phyloP scores from a whole-genome alignment of 2,329 filamentous ascomycete genomes.

The Curvularia sp. region DNA sequence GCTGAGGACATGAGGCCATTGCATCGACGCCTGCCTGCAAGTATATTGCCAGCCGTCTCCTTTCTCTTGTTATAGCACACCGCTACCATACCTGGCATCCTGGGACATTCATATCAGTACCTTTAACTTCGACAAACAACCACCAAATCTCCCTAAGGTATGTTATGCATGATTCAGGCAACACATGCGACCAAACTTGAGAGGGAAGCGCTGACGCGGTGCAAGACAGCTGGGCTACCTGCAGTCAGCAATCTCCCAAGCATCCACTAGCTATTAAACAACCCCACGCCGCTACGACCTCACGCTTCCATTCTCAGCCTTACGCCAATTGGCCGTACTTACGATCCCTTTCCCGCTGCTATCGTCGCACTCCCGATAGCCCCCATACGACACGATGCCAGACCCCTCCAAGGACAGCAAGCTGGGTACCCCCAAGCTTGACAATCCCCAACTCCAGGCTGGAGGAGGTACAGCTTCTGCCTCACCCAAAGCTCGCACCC shows the following conservation, averaged over 20 bases:
- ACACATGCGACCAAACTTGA: neutral
- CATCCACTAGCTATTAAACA: neutral
- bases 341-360: neutral
- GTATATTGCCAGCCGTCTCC: constrained; percentile 27
- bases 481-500: constrained; percentile 35
- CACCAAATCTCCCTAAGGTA: neutral
- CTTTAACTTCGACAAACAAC: neutral
- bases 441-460: constrained; percentile 47
- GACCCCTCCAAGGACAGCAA: constrained; percentile 36
- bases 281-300: constrained; percentile 4
- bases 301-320: neutral
- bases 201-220: constrained; percentile 12
- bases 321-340: neutral
- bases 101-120: neutral
- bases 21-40: constrained; percentile 14
- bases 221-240: constrained; percentile 28
- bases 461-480: constrained; percentile 46
- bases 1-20: constrained; percentile 21
- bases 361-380: neutral
- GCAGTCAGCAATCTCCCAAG: constrained; percentile 7
- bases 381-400: constrained; percentile 23
- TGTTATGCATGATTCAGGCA: neutral
- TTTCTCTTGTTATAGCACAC: constrained; percentile 15
- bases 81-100: neutral
- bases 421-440: constrained; percentile 41